These are phyloP conservation scores for Ceratocystis harringtonii DNA, from an alignment of 2,329 filamentous ascomycete genomes.

Conservation along the genomic window DNA sequence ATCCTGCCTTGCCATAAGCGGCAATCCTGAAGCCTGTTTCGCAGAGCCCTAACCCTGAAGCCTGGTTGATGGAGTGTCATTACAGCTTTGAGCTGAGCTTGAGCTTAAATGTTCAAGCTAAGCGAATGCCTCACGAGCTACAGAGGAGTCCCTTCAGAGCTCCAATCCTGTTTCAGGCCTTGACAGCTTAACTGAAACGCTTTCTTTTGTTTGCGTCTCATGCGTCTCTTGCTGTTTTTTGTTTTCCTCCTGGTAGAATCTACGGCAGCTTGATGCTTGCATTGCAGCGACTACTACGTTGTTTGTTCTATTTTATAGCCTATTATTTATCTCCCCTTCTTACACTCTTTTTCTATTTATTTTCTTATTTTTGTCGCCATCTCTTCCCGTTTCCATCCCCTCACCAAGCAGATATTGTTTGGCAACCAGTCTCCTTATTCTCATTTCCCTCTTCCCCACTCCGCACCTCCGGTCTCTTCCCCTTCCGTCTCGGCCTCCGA, in stretches of 20 bases:
- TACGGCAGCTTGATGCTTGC: background rate
- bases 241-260: background rate
- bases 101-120: too few species aligned
- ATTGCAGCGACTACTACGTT: background rate
- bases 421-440: background rate
- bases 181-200: background rate
- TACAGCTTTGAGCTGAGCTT: background rate
- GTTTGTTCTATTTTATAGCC: background rate
- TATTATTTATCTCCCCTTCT: background rate
- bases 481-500: background rate
- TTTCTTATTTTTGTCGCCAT: background rate
- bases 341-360: background rate
- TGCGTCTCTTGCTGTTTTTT: background rate
- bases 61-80: background rate
- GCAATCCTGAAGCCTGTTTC: too few species aligned
- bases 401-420: background rate
- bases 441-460: background rate
- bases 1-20: too few species aligned
- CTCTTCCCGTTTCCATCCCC: background rate
- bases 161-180: background rate
- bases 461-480: background rate
- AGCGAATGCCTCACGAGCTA: too few species aligned
- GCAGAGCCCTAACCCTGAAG: too few species aligned
- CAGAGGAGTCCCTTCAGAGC: too few species aligned
- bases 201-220: background rate